Evolutionary conservation across 2,329 filamentous ascomycete species (phyloP).

Genomic region (Fusarium nurragi): DNA sequence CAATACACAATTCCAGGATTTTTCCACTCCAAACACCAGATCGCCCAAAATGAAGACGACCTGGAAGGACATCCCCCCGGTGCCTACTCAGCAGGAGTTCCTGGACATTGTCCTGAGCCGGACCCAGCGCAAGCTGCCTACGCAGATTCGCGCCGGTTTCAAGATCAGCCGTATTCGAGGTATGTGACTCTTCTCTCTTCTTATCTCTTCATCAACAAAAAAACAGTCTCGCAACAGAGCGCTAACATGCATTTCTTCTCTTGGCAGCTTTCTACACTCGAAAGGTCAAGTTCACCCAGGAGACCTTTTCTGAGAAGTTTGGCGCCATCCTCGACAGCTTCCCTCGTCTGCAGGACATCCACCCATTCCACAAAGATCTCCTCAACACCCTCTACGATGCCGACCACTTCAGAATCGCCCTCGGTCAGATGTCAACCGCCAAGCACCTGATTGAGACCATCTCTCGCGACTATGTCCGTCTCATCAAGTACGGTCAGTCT

Average conservation of each 20-base stretch:
- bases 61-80: constrained; percentile 83
- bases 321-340: constrained; percentile 91
- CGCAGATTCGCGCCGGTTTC: constrained; percentile 95
- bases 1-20: constrained; percentile 5
- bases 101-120: constrained; percentile 95
- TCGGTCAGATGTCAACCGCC: constrained; percentile 94
- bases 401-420: constrained; percentile 96
- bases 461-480: constrained; percentile 92
- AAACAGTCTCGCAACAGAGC: neutral
- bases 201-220: neutral
- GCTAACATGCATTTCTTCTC: constrained; percentile 20
- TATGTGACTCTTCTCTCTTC: constrained; percentile 41
- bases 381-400: constrained; percentile 99
- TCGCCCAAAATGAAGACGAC: constrained; percentile 66
- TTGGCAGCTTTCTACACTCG: constrained; percentile 87
- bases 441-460: constrained; percentile 98
- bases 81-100: constrained; percentile 94
- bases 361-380: constrained; percentile 84
- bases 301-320: constrained; percentile 96
- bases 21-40: constrained; percentile 35
- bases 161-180: constrained; percentile 89
- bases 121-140: constrained; percentile 91
- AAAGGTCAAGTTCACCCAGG: constrained; percentile 98
- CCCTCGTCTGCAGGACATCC: constrained; percentile 90
- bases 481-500: constrained; percentile 91